Evolutionary conservation across 352 stramenopile species (phyloP).

Genomic region (Thraustotheca clavata): DNA sequence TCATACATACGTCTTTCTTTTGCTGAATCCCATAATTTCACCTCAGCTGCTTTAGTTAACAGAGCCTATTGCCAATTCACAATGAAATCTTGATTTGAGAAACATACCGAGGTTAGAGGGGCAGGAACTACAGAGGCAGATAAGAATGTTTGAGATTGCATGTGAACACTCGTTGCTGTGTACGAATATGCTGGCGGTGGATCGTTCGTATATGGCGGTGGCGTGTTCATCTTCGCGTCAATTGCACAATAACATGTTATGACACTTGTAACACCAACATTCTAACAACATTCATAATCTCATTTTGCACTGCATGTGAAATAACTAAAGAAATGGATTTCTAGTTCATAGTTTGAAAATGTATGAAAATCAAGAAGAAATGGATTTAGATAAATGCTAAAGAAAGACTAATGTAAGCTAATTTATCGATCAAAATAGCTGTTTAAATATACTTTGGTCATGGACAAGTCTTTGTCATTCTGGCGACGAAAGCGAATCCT

Average conservation of each 20-base stretch:
- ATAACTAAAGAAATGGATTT: too few species aligned
- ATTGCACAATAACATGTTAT: too few species aligned
- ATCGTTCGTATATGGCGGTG: neutral
- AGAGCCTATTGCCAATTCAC: neutral
- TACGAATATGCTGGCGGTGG: constrained; percentile 11
- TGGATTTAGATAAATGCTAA: too few species aligned
- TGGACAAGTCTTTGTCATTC: too few species aligned
- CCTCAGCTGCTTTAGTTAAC: constrained; percentile 33
- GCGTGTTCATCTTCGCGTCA: constrained; percentile 1
- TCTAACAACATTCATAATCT: too few species aligned
- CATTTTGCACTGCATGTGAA: too few species aligned
- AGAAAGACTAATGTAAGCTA: too few species aligned
- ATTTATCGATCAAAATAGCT: too few species aligned
- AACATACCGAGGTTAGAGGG: neutral
- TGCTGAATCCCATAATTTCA: constrained; percentile 74
- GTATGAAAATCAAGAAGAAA: too few species aligned
- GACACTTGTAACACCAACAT: too few species aligned
- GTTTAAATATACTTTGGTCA: too few species aligned
- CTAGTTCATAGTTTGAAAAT: too few species aligned
- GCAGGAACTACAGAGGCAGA: neutral
- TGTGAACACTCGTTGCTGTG: constrained; percentile 5
- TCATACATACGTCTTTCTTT: constrained; percentile 84
- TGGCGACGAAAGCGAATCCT: constrained; percentile 1
- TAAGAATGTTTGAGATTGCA: neutral
- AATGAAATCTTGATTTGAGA: neutral